Conservation (phyloP, 2,329 filamentous ascomycete genomes). For the Nigrospora oryzae region DNA sequence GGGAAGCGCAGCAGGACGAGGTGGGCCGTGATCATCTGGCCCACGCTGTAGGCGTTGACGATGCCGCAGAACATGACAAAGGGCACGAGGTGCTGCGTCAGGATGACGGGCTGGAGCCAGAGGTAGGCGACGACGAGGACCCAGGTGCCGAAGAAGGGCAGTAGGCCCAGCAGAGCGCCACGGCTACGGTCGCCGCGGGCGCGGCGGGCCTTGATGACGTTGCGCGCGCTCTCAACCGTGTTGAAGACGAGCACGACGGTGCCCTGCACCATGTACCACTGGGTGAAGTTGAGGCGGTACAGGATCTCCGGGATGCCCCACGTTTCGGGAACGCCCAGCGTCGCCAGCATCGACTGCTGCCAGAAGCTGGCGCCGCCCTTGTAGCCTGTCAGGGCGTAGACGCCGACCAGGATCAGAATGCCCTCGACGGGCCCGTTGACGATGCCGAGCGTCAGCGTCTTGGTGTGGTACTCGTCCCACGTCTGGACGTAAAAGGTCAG, state of each 20-base stretch:
- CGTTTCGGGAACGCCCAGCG: conserved; percentile 58
- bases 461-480: conserved; percentile 98
- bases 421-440: conserved; percentile 95
- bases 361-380: conserved; percentile 89
- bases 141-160: conserved; percentile 78
- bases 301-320: conserved; percentile 59
- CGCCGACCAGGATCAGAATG: conserved; percentile 70
- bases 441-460: conserved; percentile 84
- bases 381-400: conserved; percentile 78
- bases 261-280: conserved; percentile 90
- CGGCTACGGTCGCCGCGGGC: conserved; percentile 63
- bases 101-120: conserved; percentile 74
- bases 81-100: conserved; percentile 75
- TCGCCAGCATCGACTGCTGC: conserved; percentile 72
- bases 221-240: conserved; percentile 68
- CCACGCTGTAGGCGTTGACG: conserved; percentile 90
- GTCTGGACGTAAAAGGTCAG: conserved; percentile 98
- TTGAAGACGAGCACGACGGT: conserved; percentile 75
- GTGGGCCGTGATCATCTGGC: conserved; percentile 92
- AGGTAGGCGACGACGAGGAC: conserved; percentile 69
- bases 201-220: conserved; percentile 76
- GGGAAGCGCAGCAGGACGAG: conserved; percentile 83
- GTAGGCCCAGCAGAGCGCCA: conserved; percentile 70
- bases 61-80: conserved; percentile 85
- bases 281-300: conserved; percentile 77